Conservation (phyloP, 2,329 filamentous ascomycete species). For the Helminthosporium solani region DNA sequence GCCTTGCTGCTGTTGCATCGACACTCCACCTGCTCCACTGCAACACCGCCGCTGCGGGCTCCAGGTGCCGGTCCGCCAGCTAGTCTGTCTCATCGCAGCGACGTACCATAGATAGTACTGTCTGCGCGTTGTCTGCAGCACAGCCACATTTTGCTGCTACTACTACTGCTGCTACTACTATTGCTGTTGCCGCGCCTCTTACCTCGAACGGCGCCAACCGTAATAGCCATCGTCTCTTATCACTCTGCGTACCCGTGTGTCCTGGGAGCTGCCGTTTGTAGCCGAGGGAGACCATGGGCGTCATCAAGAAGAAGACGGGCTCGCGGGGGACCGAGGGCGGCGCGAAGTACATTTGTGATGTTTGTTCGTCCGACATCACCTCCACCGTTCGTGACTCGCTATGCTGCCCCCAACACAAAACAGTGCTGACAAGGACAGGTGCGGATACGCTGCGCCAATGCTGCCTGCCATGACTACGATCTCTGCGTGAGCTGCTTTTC, state of each 20-base stretch:
- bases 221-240: slow-evolving; percentile 13
- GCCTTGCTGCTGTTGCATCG: too few relatives aligned
- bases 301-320: slow-evolving; percentile 94
- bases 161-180: too few relatives aligned
- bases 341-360: slow-evolving; percentile 91
- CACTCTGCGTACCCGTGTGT: slow-evolving; percentile 6
- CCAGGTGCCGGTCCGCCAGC: background rate
- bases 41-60: background rate
- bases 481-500: slow-evolving; percentile 95
- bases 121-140: slow-evolving; percentile 17
- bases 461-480: slow-evolving; percentile 88
- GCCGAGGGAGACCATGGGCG: slow-evolving; percentile 64
- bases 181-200: too few relatives aligned
- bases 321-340: slow-evolving; percentile 75
- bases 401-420: slow-evolving; percentile 1
- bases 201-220: slow-evolving; percentile 6
- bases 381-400: slow-evolving; percentile 70
- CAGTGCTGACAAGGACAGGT: slow-evolving; percentile 59
- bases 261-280: background rate
- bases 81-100: background rate
- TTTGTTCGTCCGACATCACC: slow-evolving; percentile 94
- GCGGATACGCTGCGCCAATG: slow-evolving; percentile 86
- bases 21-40: background rate
- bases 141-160: too few relatives aligned
- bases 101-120: slow-evolving; percentile 5